Base-by-base conservation (phyloP, 2,329 filamentous ascomycete species). In the Mariannaea elegans region DNA sequence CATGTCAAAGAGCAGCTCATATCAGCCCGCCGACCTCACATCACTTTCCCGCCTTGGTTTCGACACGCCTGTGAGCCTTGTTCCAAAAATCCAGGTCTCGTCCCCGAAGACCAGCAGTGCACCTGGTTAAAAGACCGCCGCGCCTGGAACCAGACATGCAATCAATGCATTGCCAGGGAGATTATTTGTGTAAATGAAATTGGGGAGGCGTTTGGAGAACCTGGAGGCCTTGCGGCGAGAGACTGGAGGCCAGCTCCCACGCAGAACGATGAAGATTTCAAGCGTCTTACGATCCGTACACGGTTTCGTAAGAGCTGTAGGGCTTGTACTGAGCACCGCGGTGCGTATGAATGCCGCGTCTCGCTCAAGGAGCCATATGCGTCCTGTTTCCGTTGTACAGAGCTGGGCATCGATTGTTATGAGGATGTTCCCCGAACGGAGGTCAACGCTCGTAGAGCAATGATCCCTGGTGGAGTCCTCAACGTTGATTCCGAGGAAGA, bases 371-470 rank as follows among this genome's bases (percentile, higher is more conserved):
- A 53, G 24, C 60, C 10, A 0, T 29, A 3, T 8, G 48, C 31
- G 50, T 47, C 66, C 4, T 68, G 66, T 19, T 54, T 61, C 42
- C 62, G 66, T 31, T 77, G 75, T 56, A 65, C 68, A 9, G 66
- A 72, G 51, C 55, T 72, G 27, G 75, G 75, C 12, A 64, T 76
- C 41, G 68, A 72, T 49, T 77, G 75, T 34, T 5, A 66, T 13
- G 39, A 38, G 13, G 7, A 32, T 23, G 14, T 19, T 9, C 24
- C 24, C 9, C 24, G 9, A 27, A 9, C 24, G 24, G 24, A 27
- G 9, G 9, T 27, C 24, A 27, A 27, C 6, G 9, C 6, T 9
- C 24, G 24, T 9, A 27, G 5, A 9, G 24, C 5, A 27, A 9
- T 5, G 9, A 27, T 27, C 24, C 24, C 24, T 27, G 24, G 24